Conservation (phyloP, 148 eudicot genomes). For the Fagopyrum homotropicum region DNA sequence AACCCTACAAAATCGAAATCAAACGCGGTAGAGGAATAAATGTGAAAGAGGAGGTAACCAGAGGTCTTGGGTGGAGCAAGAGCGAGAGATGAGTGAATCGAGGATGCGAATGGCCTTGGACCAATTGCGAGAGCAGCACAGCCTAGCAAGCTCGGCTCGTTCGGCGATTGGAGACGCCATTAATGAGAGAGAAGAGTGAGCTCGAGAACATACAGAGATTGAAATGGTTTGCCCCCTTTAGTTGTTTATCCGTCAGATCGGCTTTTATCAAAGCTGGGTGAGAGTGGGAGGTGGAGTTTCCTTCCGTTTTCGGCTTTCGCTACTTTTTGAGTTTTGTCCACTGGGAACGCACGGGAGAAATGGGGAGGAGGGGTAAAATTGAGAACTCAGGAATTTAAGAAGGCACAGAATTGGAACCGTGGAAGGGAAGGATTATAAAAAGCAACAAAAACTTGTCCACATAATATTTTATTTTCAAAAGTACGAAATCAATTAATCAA, state of each 20-base stretch:
- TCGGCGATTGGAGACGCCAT: conserved; percentile 58
- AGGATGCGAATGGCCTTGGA: conserved; percentile 93
- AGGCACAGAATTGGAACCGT: background rate
- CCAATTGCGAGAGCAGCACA: conserved; percentile 84
- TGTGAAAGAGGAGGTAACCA: conserved; percentile 34
- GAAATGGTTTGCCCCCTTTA: background rate
- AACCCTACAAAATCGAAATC: conserved; percentile 7
- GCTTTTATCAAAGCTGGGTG: background rate
- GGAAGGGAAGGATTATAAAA: too few species aligned
- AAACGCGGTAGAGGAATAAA: background rate
- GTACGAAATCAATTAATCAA: too few species aligned
- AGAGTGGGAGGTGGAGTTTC: conserved; percentile 8
- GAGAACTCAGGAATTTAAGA: background rate
- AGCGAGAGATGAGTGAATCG: conserved; percentile 64
- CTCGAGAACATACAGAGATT: background rate
- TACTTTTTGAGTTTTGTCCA: background rate
- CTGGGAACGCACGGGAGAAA: background rate
- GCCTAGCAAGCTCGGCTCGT: conserved; percentile 75
- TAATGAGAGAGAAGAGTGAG: conserved; percentile 10
- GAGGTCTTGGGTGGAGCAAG: conserved; percentile 69
- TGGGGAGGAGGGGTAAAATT: background rate
- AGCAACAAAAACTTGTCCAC: too few species aligned
- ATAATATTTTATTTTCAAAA: too few species aligned
- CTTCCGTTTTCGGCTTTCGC: background rate
- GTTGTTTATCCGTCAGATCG: background rate